These are phyloP conservation scores for Viridothelium virens DNA, from an alignment of 495 filamentous ascomycete genomes.

Conservation along the genomic window DNA sequence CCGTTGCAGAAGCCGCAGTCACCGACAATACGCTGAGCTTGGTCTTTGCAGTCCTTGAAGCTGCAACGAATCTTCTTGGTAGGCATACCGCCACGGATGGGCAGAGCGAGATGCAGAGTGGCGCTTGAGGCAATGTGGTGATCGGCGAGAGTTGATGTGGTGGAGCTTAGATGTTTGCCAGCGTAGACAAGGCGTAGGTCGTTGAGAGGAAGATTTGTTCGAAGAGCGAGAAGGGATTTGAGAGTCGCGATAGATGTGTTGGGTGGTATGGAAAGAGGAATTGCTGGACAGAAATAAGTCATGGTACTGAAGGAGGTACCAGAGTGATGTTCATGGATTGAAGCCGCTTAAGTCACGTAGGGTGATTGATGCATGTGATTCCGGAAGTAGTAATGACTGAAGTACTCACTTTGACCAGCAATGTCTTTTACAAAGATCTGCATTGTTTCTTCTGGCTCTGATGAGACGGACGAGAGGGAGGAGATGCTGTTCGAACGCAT, in stretches of 20 bases:
- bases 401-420: constrained; percentile 40
- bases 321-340: too few species aligned
- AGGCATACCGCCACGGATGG: constrained; percentile 44
- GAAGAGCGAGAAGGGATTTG: constrained; percentile 40
- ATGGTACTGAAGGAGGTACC: not conserved
- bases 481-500: constrained; percentile 35
- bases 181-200: constrained; percentile 40
- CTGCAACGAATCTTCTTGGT: constrained; percentile 79
- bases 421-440: constrained; percentile 48
- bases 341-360: not conserved
- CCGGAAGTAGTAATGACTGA: not conserved
- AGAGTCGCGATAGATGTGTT: constrained; percentile 40
- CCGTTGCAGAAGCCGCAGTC: constrained; percentile 93
- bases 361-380: constrained; percentile 6
- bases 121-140: constrained; percentile 37
- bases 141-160: constrained; percentile 26
- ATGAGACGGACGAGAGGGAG: constrained; percentile 25
- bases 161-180: constrained; percentile 41
- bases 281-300: constrained; percentile 31
- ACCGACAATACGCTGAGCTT: constrained; percentile 83
- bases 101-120: constrained; percentile 38
- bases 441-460: constrained; percentile 36
- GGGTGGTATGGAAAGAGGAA: constrained; percentile 39
- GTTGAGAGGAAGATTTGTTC: constrained; percentile 36
- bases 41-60: constrained; percentile 78